Evolutionary conservation across 345 rosid genomes (phyloP).

Genomic region (Nasturtium officinale): DNA sequence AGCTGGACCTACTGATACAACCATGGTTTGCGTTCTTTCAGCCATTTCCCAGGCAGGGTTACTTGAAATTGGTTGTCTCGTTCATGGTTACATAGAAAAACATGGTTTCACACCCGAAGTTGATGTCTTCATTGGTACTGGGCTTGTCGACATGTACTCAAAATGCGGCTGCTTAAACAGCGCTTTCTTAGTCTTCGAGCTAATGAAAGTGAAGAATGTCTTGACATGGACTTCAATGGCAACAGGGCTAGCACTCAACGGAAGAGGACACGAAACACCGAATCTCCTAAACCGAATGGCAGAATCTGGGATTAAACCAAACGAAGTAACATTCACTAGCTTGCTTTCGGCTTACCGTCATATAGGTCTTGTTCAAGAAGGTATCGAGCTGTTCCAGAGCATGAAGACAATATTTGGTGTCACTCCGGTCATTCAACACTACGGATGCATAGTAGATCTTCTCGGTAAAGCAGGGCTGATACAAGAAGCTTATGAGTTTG

Average conservation of each 20-base stretch:
- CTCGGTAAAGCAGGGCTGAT: slow-evolving; percentile 59
- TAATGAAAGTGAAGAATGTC: slow-evolving; percentile 56
- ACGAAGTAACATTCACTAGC: slow-evolving; percentile 63
- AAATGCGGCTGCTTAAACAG: slow-evolving; percentile 59
- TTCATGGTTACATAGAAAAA: slow-evolving; percentile 66
- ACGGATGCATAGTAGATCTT: slow-evolving; percentile 58
- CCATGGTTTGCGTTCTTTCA: slow-evolving; percentile 66
- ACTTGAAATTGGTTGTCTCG: slow-evolving; percentile 51
- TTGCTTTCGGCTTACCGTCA: slow-evolving; percentile 65
- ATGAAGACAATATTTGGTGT: slow-evolving; percentile 47
- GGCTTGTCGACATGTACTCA: slow-evolving; percentile 65
- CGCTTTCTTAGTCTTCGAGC: slow-evolving; percentile 45
- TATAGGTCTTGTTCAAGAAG: slow-evolving; percentile 56
- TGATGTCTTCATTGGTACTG: slow-evolving; percentile 64
- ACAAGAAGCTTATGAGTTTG: slow-evolving; percentile 53
- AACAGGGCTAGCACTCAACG: slow-evolving; percentile 63
- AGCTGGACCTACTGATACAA: slow-evolving; percentile 57
- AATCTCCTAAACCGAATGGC: slow-evolving; percentile 51
- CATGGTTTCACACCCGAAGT: slow-evolving; percentile 47
- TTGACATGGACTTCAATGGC: slow-evolving; percentile 72
- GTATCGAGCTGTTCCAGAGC: slow-evolving; percentile 52
- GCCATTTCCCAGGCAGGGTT: slow-evolving; percentile 56
- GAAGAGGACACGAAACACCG: slow-evolving; percentile 55
- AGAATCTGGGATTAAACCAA: slow-evolving; percentile 50
- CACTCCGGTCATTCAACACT: slow-evolving; percentile 49